A percentile compares a stretch with the other conserved stretches of the same genome.
Evolutionary conservation across 2,329 filamentous ascomycete species (phyloP).

Genomic region (Fusarium stilboides): DNA sequence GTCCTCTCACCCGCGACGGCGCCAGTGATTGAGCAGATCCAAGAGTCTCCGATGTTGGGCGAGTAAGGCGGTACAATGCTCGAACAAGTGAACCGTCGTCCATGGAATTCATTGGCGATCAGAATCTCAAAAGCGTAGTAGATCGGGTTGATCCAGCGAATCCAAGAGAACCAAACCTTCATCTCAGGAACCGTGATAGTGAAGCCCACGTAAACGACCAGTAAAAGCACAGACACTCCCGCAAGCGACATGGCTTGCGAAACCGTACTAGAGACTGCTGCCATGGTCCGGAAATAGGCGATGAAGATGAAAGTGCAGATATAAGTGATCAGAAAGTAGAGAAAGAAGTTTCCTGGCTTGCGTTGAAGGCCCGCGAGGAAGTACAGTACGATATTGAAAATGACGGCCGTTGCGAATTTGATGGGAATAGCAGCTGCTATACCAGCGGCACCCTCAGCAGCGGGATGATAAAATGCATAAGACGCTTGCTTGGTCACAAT

Average conservation of each 20-base stretch:
- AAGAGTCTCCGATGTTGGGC: conserved; percentile 60
- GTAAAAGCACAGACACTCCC: conserved; percentile 71
- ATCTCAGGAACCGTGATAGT: conserved; percentile 42
- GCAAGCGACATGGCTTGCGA: conserved; percentile 69
- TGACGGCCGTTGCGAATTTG: conserved; percentile 65
- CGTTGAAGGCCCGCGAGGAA: conserved; percentile 69
- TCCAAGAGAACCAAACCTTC: conserved; percentile 82
- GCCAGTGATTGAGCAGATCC: conserved; percentile 68
- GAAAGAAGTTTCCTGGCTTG: conserved; percentile 78
- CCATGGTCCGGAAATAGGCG: conserved; percentile 82
- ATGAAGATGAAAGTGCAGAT: conserved; percentile 79
- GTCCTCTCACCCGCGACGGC: conserved; percentile 66
- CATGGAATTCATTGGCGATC: conserved; percentile 80
- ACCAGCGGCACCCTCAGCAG: conserved; percentile 68
- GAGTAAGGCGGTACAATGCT: conserved; percentile 63
- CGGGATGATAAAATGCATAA: conserved; percentile 67
- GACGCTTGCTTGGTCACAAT: conserved; percentile 65
- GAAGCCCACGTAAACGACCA: conserved; percentile 54
- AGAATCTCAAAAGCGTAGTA: conserved; percentile 81
- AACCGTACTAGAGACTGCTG: conserved; percentile 76
- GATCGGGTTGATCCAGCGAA: conserved; percentile 81
- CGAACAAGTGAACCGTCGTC: conserved; percentile 70
- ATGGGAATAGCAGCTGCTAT: conserved; percentile 70
- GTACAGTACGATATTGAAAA: conserved; percentile 73
- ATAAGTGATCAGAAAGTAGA: conserved; percentile 81